Evolutionary conservation across 202 grass and related monocot genomes (phyloP), one percentile per base, ranked within the genome.

Genomic region (Setaria viridis): DNA sequence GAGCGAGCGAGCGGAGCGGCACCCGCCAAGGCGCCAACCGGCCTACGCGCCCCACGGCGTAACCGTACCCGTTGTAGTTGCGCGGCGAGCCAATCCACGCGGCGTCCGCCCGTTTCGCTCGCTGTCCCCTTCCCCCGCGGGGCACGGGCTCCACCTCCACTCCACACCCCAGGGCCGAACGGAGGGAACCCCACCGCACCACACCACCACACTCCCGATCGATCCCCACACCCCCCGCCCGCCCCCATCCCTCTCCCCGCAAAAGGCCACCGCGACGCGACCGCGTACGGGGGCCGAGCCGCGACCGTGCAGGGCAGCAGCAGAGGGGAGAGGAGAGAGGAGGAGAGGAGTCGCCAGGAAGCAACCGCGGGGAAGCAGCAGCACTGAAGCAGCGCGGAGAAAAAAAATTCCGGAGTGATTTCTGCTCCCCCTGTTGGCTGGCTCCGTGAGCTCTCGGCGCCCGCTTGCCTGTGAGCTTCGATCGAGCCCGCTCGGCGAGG

Each of bases 211-310:
- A 12, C 14, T n/a, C 58, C 16, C 64, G 6, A 63, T 29, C 69
- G 20, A 21, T 21, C 13, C 34, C 8, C 68, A 45, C 43, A 7
- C 20, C 55, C 67, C 67, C 8, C 19, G 1, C 25, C 12, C 33
- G 1, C 15, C 17, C 4, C 45, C 54, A 42, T 79, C 80, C 62
- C 79, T 79, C 74, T 45, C 50, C 57, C 62, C 62, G 64, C 39
- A 82, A 87, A 92, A 82, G 46, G 82, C 71, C 87, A 79, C 80
- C 79, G 59, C 83, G 78, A 84, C 63, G 70, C 88, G 62, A 57
- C 78, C 62, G 63, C 87, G 80, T 81, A 84, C 85, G 85, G 89
- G 55, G 62, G 67, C n/a, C 82, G 74, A 59, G 67, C 73, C 9
- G 77, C 53, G 81, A 60, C 50, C 46, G 74, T 58, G 74, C 64